Conservation (phyloP, 176 grass and related monocot genomes). For the Areca catechu region DNA sequence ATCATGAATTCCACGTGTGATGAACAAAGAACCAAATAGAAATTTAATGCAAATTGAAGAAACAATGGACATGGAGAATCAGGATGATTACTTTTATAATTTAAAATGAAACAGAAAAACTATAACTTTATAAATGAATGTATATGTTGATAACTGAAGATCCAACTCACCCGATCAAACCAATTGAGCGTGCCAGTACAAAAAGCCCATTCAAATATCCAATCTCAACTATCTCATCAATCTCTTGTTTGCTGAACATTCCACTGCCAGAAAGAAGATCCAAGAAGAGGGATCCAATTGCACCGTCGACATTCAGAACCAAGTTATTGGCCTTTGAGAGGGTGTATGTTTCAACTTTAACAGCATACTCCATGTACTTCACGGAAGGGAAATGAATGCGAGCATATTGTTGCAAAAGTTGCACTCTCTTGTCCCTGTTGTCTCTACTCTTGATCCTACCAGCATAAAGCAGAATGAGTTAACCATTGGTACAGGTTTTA, state of each 20-base stretch:
- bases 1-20: no score
- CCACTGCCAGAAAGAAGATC: constrained; percentile 94
- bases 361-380: no score
- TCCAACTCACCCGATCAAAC: constrained; percentile 70
- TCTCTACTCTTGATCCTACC: constrained; percentile 95
- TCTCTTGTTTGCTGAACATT: constrained; percentile 95
- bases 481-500: not conserved
- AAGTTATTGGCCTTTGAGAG: constrained; percentile 26
- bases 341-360: no score
- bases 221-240: constrained; percentile 90
- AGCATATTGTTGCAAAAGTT: constrained; percentile 75
- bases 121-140: no score
- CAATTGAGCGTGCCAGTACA: constrained; percentile 91
- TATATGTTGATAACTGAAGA: not conserved
- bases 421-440: constrained; percentile 95
- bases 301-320: constrained; percentile 37
- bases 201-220: constrained; percentile 97
- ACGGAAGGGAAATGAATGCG: no score
- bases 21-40: no score
- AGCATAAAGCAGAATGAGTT: not conserved
- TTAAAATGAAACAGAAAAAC: no score
- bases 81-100: no score
- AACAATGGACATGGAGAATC: no score
- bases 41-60: no score
- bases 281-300: constrained; percentile 59